These are phyloP conservation scores for Peterozyma xylosa DNA, from an alignment of 805 yeast species.

Conservation along the genomic window DNA sequence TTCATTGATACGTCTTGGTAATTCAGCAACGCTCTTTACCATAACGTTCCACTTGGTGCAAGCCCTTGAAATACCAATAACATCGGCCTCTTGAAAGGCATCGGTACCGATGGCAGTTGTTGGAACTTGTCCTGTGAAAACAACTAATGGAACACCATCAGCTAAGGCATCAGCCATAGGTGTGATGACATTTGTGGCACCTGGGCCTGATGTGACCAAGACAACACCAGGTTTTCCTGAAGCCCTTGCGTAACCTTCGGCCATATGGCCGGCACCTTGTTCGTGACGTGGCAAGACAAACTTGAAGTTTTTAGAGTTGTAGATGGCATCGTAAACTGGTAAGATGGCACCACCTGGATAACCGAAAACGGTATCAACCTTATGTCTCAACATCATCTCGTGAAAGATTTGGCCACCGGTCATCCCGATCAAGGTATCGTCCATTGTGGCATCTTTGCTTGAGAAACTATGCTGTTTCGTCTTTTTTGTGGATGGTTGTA, in stretches of 20 bases:
- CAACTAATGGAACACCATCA: conserved; percentile 96
- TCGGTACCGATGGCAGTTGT: conserved; percentile 96
- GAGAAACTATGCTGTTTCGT: conserved; percentile 1
- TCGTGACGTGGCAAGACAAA: conserved; percentile 95
- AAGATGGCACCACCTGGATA: conserved; percentile 99
- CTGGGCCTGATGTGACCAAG: conserved; percentile 98
- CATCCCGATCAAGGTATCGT: conserved; percentile 85
- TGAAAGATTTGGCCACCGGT: conserved; percentile 99
- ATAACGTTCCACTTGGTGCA: conserved; percentile 99
- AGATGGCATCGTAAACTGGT: conserved; percentile 96
- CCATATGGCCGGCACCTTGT: conserved; percentile 99
- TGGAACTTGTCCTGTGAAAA: conserved; percentile 95
- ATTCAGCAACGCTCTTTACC: conserved; percentile 91
- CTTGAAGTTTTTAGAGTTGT: conserved; percentile 80
- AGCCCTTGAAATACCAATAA: conserved; percentile 91
- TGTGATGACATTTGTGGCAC: conserved; percentile 97
- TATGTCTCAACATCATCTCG: conserved; percentile 96
- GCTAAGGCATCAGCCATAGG: conserved; percentile 97
- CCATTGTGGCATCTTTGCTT: conserved; percentile 31
- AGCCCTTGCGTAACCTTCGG: conserved; percentile 97
- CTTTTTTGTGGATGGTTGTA: conserved; percentile 13
- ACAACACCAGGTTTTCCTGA: conserved; percentile 96
- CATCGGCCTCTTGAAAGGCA: conserved; percentile 99
- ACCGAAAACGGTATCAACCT: conserved; percentile 93
- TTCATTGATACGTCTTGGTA: conserved; percentile 93